Evolutionary conservation across 2,329 filamentous ascomycete genomes (phyloP), one percentile per base, ranked within the genome.

Genomic region (Paraconiothyrium brasiliense): DNA sequence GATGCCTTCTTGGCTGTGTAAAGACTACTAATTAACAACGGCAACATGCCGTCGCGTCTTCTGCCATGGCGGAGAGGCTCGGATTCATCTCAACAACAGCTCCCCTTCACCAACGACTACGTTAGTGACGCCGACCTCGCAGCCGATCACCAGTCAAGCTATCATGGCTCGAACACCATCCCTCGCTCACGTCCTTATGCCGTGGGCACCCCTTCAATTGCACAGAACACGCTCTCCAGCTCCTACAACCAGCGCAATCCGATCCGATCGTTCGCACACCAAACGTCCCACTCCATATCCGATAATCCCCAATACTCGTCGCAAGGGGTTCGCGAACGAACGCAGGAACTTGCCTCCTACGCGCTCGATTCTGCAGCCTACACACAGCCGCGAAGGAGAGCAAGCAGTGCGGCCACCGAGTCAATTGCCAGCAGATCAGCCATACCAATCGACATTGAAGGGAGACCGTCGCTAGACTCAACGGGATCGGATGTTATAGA

Each of bases 341-440:
- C 93, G 2, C 92, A 93, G 55, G 92, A 97, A 79, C 84, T 97
- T 59, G 93, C 93, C 47, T 92, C 88, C 20, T 93, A 94, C 75
- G 89, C 92, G 54, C 85, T 97, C 72, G 77, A 73, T 47, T 67
- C 76, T 44, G 75, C 75, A 44, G 60, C 71, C 37, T 78, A 76
- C 66, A 22, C 73, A 74, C 55, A 67, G 68, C 63, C 68, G 4
- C 66, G 64, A 30, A 66, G 63, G 46, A 61, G 67, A 47, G 61
- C 66, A 57, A 75, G 74, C 67, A 71, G 69, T 54, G 67, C 63
- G 14, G 74, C 70, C 24, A 61, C 69, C 11, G 74, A 76, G 24
- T 62, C 67, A 6, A 61, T 61, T 13, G 66, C 69, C 1, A 64
- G 61, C 47, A 62, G 64, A 22, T 67, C 63, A 14, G 58, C 58